A percentile compares a stretch with the other conserved stretches of the same genome.
Conservation (phyloP, 768 basidiomycete genomes). For the Lactarius evosmus region DNA sequence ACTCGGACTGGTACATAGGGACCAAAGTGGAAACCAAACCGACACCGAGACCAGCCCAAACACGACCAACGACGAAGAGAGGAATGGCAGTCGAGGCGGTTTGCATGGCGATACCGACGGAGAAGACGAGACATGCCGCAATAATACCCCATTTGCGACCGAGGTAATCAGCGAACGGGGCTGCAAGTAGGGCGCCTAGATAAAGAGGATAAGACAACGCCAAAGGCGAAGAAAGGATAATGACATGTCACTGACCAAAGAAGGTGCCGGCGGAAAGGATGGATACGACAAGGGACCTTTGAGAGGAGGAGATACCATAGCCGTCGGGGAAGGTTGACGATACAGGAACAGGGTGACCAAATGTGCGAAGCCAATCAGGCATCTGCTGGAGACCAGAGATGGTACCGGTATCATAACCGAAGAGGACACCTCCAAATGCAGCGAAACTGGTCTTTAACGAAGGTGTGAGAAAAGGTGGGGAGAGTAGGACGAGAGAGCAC, state of each 20-base stretch:
- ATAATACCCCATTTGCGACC: slow-evolving; percentile 53
- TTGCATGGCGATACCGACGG: slow-evolving; percentile 64
- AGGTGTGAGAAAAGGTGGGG: background rate
- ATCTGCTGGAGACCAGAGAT: slow-evolving; percentile 76
- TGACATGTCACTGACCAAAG: slow-evolving; percentile 43
- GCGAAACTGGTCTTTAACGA: slow-evolving; percentile 33
- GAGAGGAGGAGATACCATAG: slow-evolving; percentile 41
- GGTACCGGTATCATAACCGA: slow-evolving; percentile 81
- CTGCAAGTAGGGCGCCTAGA: slow-evolving; percentile 50
- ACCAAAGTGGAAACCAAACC: slow-evolving; percentile 51
- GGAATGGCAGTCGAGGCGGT: slow-evolving; percentile 50
- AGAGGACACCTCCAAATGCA: slow-evolving; percentile 41
- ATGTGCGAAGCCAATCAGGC: slow-evolving; percentile 53
- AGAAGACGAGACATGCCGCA: slow-evolving; percentile 49
- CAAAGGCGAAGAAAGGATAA: slow-evolving; percentile 4
- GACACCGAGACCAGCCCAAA: slow-evolving; percentile 30
- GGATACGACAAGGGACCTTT: slow-evolving; percentile 53
- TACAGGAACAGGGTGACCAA: slow-evolving; percentile 38
- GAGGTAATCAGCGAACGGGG: slow-evolving; percentile 52
- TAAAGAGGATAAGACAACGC: slow-evolving; percentile 5
- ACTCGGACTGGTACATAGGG: slow-evolving; percentile 68
- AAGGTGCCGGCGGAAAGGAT: slow-evolving; percentile 89
- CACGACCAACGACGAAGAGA: slow-evolving; percentile 49
- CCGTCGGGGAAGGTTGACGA: slow-evolving; percentile 23
- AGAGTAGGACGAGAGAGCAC: background rate